Base-by-base conservation (phyloP, 345 rosid species). In the Trapa bicornis region DNA sequence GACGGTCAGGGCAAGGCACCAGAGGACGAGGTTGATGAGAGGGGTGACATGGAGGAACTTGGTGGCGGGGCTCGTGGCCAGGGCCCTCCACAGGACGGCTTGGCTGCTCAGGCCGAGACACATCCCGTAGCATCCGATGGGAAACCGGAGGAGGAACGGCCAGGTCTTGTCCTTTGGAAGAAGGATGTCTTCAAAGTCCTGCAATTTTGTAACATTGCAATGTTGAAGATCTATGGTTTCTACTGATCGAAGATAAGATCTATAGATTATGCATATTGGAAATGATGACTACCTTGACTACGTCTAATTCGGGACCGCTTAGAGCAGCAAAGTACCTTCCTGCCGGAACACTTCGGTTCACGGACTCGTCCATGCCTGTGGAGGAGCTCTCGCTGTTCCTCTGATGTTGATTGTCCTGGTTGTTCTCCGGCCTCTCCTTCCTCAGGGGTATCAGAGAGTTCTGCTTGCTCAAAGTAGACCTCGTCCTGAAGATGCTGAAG, bases 281-380 rank as follows among this genome's bases (percentile, higher is more conserved):
- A 1, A 50, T 50, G 38, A 47, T 5, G 37, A 66, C 1, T 85
- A 89, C 98, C 96, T 90, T 93, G 86, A 93, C 90, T 88, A 90
- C 76, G 71, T 88, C 98, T 43, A 93, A 78, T 71, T 93, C 98
- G 10, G 98, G 98, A 65, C 98, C 98, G 75, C 88, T 76, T 45
- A 93, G 96, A 76, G 98, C 98, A 71, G 96, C 97, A 53, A 85
- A 93, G 85, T 93, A 93, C 82, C 98, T 83, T 54, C 97, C 98
- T 66, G 85, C 96, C 63, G 98, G 90, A 76, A 90, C 98, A 61
- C 80, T 86, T 61, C 53, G 70, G 43, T 85, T 71, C n/a, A 68
- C 77, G 70, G 87, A 76, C 32, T 83, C 87, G 68, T 85, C 90
- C 63, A 5, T 41, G 41, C 47, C 72, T 22, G 29, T 22, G 29